Conservation (phyloP, 73 alveolate species). For the Tetrahymena thermophila region DNA sequence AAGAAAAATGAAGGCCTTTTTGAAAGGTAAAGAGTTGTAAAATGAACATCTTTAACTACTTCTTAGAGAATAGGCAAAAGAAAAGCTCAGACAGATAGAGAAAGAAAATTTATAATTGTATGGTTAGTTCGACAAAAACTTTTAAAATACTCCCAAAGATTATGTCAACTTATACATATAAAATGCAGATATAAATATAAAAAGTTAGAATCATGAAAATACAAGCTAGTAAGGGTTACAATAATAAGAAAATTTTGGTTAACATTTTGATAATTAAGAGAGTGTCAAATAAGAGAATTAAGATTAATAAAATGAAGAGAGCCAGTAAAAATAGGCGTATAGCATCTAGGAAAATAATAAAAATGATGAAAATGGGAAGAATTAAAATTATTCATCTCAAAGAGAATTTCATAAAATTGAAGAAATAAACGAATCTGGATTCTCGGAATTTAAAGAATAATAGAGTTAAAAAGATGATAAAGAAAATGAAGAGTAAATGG, state of each 20-base stretch:
- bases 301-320: too few relatives aligned
- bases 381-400: neutral
- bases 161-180: neutral
- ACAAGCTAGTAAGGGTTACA: neutral
- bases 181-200: neutral
- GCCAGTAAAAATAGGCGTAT: too few relatives aligned
- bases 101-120: neutral
- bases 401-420: neutral
- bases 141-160: neutral
- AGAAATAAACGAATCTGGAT: neutral
- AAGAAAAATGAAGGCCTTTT: neutral
- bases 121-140: neutral
- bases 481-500: neutral
- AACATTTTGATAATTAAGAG: neutral
- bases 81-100: neutral
- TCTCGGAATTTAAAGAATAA: neutral
- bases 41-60: neutral
- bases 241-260: too few relatives aligned
- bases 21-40: neutral
- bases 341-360: too few relatives aligned
- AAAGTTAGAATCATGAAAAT: too few relatives aligned
- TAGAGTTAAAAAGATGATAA: neutral
- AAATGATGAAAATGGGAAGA: neutral
- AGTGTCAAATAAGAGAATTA: neutral
- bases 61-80: neutral